A percentile compares a stretch with the other conserved stretches of the same genome.
Evolutionary conservation across 148 eudicot species (phyloP).

Genomic region (Rheum nobile): DNA sequence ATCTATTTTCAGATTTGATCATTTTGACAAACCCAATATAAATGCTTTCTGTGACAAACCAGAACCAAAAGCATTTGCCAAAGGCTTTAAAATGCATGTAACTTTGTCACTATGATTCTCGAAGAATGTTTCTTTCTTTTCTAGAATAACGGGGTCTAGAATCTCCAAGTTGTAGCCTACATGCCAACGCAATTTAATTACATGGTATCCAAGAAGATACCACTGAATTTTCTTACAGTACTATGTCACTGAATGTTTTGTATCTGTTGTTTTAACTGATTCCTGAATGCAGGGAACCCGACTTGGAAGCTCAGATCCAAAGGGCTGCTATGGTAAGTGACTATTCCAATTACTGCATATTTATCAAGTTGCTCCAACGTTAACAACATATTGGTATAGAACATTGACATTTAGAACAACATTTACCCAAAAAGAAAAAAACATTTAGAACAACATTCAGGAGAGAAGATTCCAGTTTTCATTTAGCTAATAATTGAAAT

Average conservation of each 20-base stretch:
- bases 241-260: neutral
- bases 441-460: neutral
- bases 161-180: neutral
- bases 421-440: too few species aligned
- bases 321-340: constrained; percentile 93
- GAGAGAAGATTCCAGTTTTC: neutral
- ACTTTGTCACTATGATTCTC: neutral
- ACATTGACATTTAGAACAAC: neutral
- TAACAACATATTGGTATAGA: neutral
- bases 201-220: neutral
- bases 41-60: neutral
- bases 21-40: neutral
- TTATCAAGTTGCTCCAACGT: neutral
- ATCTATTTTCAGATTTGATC: neutral
- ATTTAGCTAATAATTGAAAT: neutral
- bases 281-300: constrained; percentile 73
- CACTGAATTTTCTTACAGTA: neutral
- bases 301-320: constrained; percentile 97
- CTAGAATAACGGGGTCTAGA: neutral
- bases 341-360: neutral
- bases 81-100: neutral
- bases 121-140: neutral
- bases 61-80: neutral
- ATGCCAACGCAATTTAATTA: neutral
- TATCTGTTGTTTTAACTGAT: neutral